Evolutionary conservation across 768 basidiomycete species (phyloP).

Genomic region (Xanthoconium purpureum): DNA sequence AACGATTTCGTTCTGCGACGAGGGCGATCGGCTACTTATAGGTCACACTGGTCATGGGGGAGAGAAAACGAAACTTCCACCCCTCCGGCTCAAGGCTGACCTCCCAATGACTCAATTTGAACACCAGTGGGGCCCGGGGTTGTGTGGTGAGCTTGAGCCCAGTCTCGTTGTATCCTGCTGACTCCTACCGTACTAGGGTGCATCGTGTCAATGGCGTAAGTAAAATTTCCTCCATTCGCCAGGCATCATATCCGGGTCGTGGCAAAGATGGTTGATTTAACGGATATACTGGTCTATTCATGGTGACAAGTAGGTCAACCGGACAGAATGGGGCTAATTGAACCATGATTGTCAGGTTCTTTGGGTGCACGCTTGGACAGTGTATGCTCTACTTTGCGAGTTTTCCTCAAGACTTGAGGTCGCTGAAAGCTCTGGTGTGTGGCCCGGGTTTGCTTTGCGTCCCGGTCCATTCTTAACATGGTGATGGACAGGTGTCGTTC

Average conservation of each 20-base stretch:
- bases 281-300: too few relatives aligned
- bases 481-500: neutral
- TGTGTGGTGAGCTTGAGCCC: conserved; percentile 1
- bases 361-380: conserved; percentile 11
- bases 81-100: neutral
- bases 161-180: neutral
- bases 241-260: too few relatives aligned
- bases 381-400: conserved; percentile 6
- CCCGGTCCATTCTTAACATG: neutral
- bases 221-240: neutral
- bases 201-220: conserved; percentile 2
- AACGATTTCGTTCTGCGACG: too few relatives aligned
- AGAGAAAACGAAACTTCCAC: neutral
- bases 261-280: too few relatives aligned
- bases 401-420: conserved; percentile 5
- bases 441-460: neutral
- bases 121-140: neutral
- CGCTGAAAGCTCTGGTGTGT: conserved; percentile 8
- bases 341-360: neutral
- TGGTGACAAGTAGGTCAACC: too few relatives aligned
- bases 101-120: neutral
- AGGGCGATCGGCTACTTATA: too few relatives aligned
- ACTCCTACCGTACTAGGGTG: neutral
- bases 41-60: too few relatives aligned
- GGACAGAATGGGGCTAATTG: neutral